Conservation (phyloP, 805 yeast genomes). For the Yarrowia sp. region DNA sequence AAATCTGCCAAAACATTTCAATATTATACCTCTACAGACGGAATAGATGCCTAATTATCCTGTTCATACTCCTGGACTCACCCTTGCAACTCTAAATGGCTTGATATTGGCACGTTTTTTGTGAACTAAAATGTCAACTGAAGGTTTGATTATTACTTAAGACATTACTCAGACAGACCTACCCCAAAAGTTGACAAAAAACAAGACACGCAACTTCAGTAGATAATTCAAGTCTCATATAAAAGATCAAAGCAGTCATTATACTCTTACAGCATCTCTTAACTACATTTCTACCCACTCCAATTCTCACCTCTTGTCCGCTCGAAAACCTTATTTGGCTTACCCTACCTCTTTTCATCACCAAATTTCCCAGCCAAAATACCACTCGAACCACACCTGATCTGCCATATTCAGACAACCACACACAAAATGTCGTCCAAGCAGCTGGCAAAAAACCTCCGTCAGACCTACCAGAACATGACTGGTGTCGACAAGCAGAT, state of each 20-base stretch:
- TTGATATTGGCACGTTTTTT: neutral
- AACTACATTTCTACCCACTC: too few species aligned
- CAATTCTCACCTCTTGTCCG: neutral
- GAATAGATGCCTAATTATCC: too few species aligned
- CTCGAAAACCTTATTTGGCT: neutral
- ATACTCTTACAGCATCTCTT: too few species aligned
- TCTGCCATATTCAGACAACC: constrained; percentile 6
- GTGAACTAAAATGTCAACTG: too few species aligned
- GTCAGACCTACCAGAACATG: constrained; percentile 25
- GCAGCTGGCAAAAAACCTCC: constrained; percentile 19
- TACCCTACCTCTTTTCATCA: constrained; percentile 22
- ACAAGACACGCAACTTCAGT: too few species aligned
- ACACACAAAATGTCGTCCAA: constrained; percentile 10
- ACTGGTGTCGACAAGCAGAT: constrained; percentile 31
- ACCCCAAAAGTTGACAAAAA: too few species aligned
- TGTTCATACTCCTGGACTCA: neutral
- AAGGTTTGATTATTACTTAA: too few species aligned
- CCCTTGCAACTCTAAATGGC: neutral
- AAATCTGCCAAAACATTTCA: too few species aligned
- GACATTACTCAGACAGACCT: too few species aligned
- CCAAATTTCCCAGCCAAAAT: constrained; percentile 9
- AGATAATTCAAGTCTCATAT: too few species aligned
- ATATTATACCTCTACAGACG: too few species aligned
- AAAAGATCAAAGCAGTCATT: too few species aligned
- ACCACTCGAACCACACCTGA: neutral